phyloP scores from a whole-genome alignment of 495 filamentous ascomycete genomes.

The Penicillium steckii region DNA sequence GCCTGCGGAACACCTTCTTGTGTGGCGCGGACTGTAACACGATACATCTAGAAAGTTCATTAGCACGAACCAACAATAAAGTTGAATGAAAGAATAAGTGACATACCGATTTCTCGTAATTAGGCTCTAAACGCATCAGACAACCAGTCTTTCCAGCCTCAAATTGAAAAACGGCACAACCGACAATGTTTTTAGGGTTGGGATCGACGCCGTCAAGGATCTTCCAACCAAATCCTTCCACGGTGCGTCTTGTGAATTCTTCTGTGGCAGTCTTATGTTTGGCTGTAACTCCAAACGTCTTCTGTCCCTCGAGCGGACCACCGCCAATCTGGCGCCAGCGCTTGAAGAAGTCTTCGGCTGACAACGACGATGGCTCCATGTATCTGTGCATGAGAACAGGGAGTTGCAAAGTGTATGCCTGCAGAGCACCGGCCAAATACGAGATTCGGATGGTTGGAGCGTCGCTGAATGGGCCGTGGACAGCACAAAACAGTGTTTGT shows the following conservation, averaged over 20 bases:
- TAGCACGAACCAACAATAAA: neutral
- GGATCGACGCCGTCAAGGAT: slow-evolving; percentile 83
- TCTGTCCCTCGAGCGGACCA: slow-evolving; percentile 78
- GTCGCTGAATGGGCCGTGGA: slow-evolving; percentile 75
- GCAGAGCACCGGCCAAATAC: slow-evolving; percentile 90
- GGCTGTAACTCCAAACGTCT: slow-evolving; percentile 66
- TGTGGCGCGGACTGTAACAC: slow-evolving; percentile 90
- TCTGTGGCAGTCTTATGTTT: slow-evolving; percentile 51
- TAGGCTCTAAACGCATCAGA: slow-evolving; percentile 90
- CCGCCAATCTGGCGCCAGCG: slow-evolving; percentile 98
- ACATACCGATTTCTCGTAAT: slow-evolving; percentile 80
- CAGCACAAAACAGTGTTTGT: slow-evolving; percentile 91
- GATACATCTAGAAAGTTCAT: slow-evolving; percentile 70
- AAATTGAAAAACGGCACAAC: slow-evolving; percentile 85
- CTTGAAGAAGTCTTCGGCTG: slow-evolving; percentile 94
- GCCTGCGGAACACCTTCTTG: slow-evolving; percentile 83
- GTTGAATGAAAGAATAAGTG: neutral
- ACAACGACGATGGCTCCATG: slow-evolving; percentile 85
- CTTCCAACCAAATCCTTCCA: slow-evolving; percentile 86
- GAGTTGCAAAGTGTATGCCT: slow-evolving; percentile 88
- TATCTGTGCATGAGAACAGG: slow-evolving; percentile 91
- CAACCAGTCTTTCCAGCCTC: slow-evolving; percentile 90
- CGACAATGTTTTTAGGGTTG: slow-evolving; percentile 89
- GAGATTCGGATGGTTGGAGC: slow-evolving; percentile 90
- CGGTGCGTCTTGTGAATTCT: slow-evolving; percentile 60